Percentiles rank a stretch among this genome's conserved stretches.
These are phyloP conservation scores for Grigorovia jiainica DNA, from an alignment of 805 yeast species.

Conservation along the genomic window DNA sequence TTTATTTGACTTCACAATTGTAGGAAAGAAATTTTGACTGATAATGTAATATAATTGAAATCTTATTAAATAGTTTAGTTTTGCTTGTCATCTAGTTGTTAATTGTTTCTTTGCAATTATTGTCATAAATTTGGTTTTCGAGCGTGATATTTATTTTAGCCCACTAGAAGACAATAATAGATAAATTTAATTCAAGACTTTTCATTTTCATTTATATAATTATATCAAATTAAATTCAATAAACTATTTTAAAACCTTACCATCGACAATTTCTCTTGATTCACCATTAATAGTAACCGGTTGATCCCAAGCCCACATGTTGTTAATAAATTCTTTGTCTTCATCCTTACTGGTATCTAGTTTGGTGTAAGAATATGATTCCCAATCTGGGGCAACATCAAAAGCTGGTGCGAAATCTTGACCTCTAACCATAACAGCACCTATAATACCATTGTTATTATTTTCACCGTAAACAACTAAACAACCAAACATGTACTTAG, in stretches of 20 bases:
- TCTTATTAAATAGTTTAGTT: too few species aligned
- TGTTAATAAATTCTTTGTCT: slow-evolving; percentile 70
- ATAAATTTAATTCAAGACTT: too few species aligned
- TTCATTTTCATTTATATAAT: too few species aligned
- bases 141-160: too few species aligned
- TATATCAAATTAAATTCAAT: too few species aligned
- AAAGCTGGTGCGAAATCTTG: slow-evolving; percentile 86
- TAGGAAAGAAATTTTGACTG: too few species aligned
- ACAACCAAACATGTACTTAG: slow-evolving; percentile 90
- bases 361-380: slow-evolving; percentile 76
- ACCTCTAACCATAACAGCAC: slow-evolving; percentile 93
- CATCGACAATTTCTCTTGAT: slow-evolving; percentile 84
- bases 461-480: slow-evolving; percentile 95
- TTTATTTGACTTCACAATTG: too few species aligned
- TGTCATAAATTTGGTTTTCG: too few species aligned
- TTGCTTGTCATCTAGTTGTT: too few species aligned
- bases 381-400: slow-evolving; percentile 99
- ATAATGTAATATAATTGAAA: too few species aligned
- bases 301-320: slow-evolving; percentile 98
- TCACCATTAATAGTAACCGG: slow-evolving; percentile 77
- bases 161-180: too few species aligned
- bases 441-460: slow-evolving; percentile 95
- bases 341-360: slow-evolving; percentile 71
- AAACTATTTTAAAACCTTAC: slow-evolving; percentile 85
- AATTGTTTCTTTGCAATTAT: too few species aligned